Evolutionary conservation across 805 yeast species (phyloP), one percentile per base, ranked within the genome.

Genomic region (Teunomyces lycoperdinae): DNA sequence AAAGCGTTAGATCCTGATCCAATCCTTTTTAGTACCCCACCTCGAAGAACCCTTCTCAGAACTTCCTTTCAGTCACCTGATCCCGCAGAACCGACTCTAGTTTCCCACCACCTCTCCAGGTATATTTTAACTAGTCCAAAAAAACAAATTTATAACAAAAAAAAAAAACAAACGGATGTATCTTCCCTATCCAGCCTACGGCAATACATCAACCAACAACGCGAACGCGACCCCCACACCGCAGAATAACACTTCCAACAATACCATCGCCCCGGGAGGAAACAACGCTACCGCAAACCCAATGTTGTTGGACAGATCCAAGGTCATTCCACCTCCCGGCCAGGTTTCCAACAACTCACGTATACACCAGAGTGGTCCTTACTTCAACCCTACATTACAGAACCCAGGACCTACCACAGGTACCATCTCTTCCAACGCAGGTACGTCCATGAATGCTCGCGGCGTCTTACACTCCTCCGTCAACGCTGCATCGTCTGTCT

Each of bases 131-230:
- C 17, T 17, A 17, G 3, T 31, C 33, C 14, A 31, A 31, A 31
- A 31, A 13, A 31, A 31, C 4, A 20, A 5, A 1, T 20, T 3
- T 20, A 20, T 3, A 4, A 1, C 20, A 17, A 20, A 20, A 20
- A 31, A 13, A 31, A 31, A 31, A n/a, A 28, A 30, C 44, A 33
- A 28, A 10, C 8, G 20, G n/a, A 47, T 47, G 50, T 47, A 47
- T 33, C 48, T 32, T 39, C 48, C 50, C 16, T 44, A 44, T 17
- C 44, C 50, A 16, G 39, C 36, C 13, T 45, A 47, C 44, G 46
- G 43, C 27, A 46, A 33, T 44, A 16, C 43, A 34, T 32, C n/a
- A 46, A 48, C 30, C 45, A 45, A 13, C 45, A 44, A 13, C 43
- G 48, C 47, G 27, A 33, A 35, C 28, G 48, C 36, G 35, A 42